A percentile compares a stretch with the other conserved stretches of the same genome.
Evolutionary conservation across 2,329 filamentous ascomycete genomes (phyloP).

Genomic region (Colletotrichum salicis): DNA sequence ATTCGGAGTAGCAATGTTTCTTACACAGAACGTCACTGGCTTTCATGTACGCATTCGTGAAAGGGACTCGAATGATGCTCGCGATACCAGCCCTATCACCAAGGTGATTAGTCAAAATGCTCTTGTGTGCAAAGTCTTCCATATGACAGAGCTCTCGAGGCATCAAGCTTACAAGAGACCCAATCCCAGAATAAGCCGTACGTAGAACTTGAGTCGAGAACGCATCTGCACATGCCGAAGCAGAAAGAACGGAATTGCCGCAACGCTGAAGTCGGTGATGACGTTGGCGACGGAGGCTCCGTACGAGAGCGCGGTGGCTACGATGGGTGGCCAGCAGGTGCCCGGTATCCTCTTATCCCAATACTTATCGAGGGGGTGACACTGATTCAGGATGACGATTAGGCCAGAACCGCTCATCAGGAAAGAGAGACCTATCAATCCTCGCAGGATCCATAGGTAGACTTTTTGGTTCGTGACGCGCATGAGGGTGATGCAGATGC

Average conservation of each 20-base stretch:
- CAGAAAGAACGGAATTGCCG: conserved; percentile 41
- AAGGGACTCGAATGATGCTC: background rate
- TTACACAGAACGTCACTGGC: conserved; percentile 12
- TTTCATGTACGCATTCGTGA: background rate
- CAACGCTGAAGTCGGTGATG: conserved; percentile 41
- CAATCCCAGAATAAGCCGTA: conserved; percentile 37
- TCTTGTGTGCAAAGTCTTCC: too few species aligned
- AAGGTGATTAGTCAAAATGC: background rate
- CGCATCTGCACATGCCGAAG: conserved; percentile 43
- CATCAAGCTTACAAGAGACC: conserved; percentile 36
- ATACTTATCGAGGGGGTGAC: conserved; percentile 40
- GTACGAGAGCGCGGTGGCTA: conserved; percentile 42
- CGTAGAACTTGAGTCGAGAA: conserved; percentile 38
- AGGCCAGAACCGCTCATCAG: conserved; percentile 38
- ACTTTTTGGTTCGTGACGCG: conserved; percentile 39
- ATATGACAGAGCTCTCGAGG: too few species aligned
- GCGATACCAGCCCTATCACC: conserved; percentile 7
- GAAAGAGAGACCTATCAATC: background rate
- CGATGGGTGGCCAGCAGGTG: conserved; percentile 38
- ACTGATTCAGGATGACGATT: conserved; percentile 39
- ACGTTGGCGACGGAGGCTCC: conserved; percentile 44
- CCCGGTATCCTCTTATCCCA: conserved; percentile 38
- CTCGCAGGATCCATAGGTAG: conserved; percentile 34
- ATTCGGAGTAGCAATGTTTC: background rate
- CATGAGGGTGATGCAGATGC: conserved; percentile 43